Evolutionary conservation across 2,329 filamentous ascomycete species (phyloP).

Genomic region (Pyricularia grisea): DNA sequence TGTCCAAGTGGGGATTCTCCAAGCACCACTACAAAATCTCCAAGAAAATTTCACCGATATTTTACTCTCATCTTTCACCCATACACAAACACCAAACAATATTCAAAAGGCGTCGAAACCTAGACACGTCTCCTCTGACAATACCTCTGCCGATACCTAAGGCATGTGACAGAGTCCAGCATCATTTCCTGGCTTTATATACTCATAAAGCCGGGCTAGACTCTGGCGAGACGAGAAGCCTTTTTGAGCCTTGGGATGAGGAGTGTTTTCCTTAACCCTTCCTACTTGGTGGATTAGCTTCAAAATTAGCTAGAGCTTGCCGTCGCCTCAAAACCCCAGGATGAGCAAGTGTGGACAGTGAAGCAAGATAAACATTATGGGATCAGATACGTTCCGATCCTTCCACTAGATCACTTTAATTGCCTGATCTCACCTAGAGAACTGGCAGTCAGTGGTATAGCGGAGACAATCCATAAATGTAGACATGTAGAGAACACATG

Average conservation of each 20-base stretch:
- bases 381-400: background rate
- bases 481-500: background rate
- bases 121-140: background rate
- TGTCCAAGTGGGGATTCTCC: background rate
- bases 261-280: slow-evolving; percentile 11
- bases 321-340: slow-evolving; percentile 40
- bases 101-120: background rate
- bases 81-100: background rate
- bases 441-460: background rate
- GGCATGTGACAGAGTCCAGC: background rate
- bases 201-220: background rate
- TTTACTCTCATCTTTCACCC: background rate
- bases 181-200: background rate
- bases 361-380: slow-evolving; percentile 48
- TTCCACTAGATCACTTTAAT: background rate
- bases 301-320: slow-evolving; percentile 59
- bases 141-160: background rate
- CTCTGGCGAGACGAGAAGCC: background rate
- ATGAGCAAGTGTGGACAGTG: slow-evolving; percentile 61
- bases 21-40: background rate
- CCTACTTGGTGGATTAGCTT: slow-evolving; percentile 25
- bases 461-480: background rate
- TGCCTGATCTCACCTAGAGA: background rate
- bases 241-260: background rate
- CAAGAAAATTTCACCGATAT: background rate